A percentile compares a stretch with the other conserved stretches of the same genome.
These are phyloP conservation scores for Populus pruinosa DNA, from an alignment of 345 rosid genomes.

Conservation along the genomic window DNA sequence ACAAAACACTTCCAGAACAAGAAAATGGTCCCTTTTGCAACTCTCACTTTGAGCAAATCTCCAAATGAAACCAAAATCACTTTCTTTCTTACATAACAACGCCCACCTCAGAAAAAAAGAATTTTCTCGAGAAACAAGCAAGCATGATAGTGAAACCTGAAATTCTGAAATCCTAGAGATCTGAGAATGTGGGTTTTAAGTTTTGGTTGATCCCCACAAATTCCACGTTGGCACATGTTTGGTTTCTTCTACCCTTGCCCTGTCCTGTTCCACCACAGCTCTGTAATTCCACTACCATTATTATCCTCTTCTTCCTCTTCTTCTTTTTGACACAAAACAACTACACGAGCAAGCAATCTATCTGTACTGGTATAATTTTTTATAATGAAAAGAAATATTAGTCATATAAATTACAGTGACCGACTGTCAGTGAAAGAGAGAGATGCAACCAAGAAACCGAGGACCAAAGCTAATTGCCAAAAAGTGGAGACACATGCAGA, in stretches of 20 bases:
- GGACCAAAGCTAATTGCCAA: constrained; percentile 55
- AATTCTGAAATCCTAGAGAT: constrained; percentile 91
- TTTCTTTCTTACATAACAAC: constrained; percentile 19
- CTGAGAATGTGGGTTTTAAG: constrained; percentile 41
- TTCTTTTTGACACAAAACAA: constrained; percentile 10
- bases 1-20: constrained; percentile 22
- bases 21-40: constrained; percentile 2
- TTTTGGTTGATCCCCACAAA: constrained; percentile 45
- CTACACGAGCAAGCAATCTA: neutral
- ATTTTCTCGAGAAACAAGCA: constrained; percentile 43
- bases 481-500: constrained; percentile 54
- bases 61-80: constrained; percentile 24
- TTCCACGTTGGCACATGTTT: constrained; percentile 30
- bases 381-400: neutral
- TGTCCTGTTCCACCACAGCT: constrained; percentile 8
- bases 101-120: constrained; percentile 28
- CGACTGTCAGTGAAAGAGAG: neutral
- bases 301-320: constrained; percentile 12
- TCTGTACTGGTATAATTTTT: neutral
- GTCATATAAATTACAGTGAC: constrained; percentile 12
- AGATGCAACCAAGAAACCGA: constrained; percentile 39
- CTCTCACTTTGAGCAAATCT: constrained; percentile 4
- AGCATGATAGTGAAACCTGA: constrained; percentile 21
- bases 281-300: constrained; percentile 34
- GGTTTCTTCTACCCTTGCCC: constrained; percentile 20